Base-by-base conservation (phyloP, 164 flowering plant species). In the Echeveria elegans region DNA sequence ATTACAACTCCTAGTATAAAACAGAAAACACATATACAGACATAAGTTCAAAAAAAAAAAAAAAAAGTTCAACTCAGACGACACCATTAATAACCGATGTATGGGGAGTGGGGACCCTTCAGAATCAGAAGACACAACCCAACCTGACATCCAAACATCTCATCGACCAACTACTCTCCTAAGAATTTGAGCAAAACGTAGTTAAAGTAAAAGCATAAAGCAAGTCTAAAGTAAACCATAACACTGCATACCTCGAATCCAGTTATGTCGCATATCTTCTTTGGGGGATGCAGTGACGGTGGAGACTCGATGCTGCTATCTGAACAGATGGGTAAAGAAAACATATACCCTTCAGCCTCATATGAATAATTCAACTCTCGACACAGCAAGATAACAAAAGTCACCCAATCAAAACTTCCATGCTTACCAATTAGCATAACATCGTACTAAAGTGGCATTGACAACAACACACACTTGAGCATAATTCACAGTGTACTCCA, bases 211-310 rank as follows among this genome's bases (percentile, higher is more conserved):
- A 18, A 43, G 47, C 47, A 43, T 18, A 43, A 38, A 4, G 38
- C 41, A 38, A 38, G 41, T 38, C 12, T 38, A 38, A 38, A 38
- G 41, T 14, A 38, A 38, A 38, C 8, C 38, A 38, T 1, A 38
- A 38, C 8, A 38, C 41, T 38, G 12, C 47, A 11, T 15, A 91
- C 97, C 97, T 91, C 90, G 69, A 72, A 87, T 66, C 97, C 96
- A 15, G 97, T 91, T 50, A 89, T 81, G 71, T 91, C 97, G 67
- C 97, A 91, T 19, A 86, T 86, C 76, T 79, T 86, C 81, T 80
- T 88, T 58, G 83, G 66, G 0, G 97, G 96, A 78, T 78, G 85
- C 80, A 86, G 81, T 0, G 97, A 86, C 12, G 96, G 97, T 18
- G 97, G 96, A 37, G 97, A 76, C 73, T 86, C 96, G 59, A 89